Evolutionary conservation across 2,329 filamentous ascomycete species (phyloP).

Genomic region (Penicillium glabrum): DNA sequence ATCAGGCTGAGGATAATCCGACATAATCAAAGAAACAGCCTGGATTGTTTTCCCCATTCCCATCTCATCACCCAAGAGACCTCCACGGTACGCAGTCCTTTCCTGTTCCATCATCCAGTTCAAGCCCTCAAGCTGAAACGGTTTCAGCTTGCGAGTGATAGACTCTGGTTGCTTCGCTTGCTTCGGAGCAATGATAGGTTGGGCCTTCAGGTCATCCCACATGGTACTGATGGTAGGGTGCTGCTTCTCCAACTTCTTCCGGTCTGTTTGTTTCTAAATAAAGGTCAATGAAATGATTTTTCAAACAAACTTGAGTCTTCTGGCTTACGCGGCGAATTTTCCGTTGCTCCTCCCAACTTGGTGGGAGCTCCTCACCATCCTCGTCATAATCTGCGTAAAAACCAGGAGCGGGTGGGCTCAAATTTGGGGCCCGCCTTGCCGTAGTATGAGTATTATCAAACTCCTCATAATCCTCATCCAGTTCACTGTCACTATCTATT

Average conservation of each 20-base stretch:
- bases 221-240: constrained; percentile 81
- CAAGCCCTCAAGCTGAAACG: constrained; percentile 89
- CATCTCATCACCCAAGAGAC: constrained; percentile 95
- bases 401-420: background rate
- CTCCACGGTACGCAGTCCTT: constrained; percentile 78
- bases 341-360: constrained; percentile 15
- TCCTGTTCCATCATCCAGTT: constrained; percentile 96
- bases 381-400: constrained; percentile 1
- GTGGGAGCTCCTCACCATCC: constrained; percentile 9
- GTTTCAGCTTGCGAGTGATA: constrained; percentile 83
- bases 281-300: background rate
- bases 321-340: constrained; percentile 30
- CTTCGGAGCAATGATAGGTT: constrained; percentile 64
- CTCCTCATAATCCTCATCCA: background rate
- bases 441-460: background rate
- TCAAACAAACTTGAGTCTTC: background rate
- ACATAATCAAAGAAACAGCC: constrained; percentile 97
- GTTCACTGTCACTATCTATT: constrained; percentile 13
- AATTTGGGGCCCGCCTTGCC: background rate
- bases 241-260: constrained; percentile 67
- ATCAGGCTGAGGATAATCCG: constrained; percentile 80
- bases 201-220: constrained; percentile 74
- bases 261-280: constrained; percentile 46
- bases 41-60: constrained; percentile 98
- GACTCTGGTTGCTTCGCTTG: constrained; percentile 69